These are phyloP conservation scores for Kingdonia uniflora DNA, from an alignment of 164 flowering plant species.

Conservation along the genomic window DNA sequence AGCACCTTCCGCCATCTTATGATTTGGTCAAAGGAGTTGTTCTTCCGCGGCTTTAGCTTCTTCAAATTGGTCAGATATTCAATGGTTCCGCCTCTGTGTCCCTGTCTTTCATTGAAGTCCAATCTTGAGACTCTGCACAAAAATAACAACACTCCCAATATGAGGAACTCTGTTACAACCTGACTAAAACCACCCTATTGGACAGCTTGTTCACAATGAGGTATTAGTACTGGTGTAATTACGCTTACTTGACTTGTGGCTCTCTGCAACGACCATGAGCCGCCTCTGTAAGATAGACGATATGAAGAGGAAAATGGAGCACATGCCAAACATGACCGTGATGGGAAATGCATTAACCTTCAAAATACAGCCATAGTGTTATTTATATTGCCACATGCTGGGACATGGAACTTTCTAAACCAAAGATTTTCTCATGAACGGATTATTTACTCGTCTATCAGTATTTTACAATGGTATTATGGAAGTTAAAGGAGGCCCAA, in stretches of 20 bases:
- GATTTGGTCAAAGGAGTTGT: too few relatives aligned
- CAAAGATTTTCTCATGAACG: too few relatives aligned
- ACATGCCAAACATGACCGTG: constrained; percentile 97
- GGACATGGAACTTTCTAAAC: too few relatives aligned
- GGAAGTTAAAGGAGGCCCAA: background rate
- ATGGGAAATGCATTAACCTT: constrained; percentile 95
- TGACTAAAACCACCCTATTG: background rate
- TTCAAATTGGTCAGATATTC: constrained; percentile 20
- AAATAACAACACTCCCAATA: background rate
- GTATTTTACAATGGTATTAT: too few relatives aligned
- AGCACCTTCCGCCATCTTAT: too few relatives aligned
- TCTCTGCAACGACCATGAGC: constrained; percentile 57
- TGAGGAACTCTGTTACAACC: background rate
- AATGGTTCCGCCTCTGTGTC: constrained; percentile 54
- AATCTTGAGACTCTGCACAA: constrained; percentile 48
- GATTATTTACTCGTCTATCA: too few relatives aligned
- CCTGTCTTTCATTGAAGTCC: constrained; percentile 43
- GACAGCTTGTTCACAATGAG: background rate
- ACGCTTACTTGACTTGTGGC: constrained; percentile 62
- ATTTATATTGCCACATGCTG: background rate
- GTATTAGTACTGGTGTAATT: background rate
- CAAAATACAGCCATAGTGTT: constrained; percentile 7
- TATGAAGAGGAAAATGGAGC: constrained; percentile 88
- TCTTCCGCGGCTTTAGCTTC: background rate
- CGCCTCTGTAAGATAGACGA: constrained; percentile 83